phyloP scores from a whole-genome alignment of 106 monocot species.

The Platanthera zijinensis region DNA sequence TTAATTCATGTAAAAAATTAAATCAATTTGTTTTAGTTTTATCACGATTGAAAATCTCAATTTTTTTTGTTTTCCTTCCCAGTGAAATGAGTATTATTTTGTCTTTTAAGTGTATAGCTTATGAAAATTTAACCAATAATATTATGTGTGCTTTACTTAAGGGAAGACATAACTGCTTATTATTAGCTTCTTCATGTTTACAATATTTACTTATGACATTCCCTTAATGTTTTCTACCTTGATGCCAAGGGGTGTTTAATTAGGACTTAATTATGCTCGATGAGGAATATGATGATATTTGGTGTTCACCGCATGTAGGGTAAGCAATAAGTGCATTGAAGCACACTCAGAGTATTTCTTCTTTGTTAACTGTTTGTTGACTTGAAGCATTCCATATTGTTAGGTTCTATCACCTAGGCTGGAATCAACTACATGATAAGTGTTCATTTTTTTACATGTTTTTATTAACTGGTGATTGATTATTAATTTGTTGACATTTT shows the following conservation, averaged over 20 bases:
- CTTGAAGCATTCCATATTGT: too few relatives aligned
- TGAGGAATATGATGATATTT: not conserved
- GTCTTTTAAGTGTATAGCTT: not conserved
- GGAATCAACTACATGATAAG: not conserved
- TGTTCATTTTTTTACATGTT: not conserved
- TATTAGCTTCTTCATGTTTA: not conserved
- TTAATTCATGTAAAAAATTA: not conserved
- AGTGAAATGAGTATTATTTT: not conserved
- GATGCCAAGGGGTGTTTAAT: not conserved
- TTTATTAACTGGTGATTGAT: not conserved
- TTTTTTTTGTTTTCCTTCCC: not conserved
- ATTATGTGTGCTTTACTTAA: not conserved
- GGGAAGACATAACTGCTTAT: not conserved
- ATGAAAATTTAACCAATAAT: not conserved
- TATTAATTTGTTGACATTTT: slow-evolving; percentile 2
- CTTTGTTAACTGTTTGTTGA: too few relatives aligned
- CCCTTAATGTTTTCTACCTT: not conserved
- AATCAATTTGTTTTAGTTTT: too few relatives aligned
- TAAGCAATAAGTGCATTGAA: too few relatives aligned
- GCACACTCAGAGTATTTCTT: too few relatives aligned
- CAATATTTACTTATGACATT: not conserved
- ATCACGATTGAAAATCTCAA: not conserved
- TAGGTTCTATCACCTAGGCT: too few relatives aligned
- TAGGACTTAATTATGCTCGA: not conserved
- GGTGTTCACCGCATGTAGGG: not conserved